Percentiles rank a stretch among this genome's conserved stretches.
Conservation (phyloP, 2,329 filamentous ascomycete genomes). For the Verticillium isaacii region DNA sequence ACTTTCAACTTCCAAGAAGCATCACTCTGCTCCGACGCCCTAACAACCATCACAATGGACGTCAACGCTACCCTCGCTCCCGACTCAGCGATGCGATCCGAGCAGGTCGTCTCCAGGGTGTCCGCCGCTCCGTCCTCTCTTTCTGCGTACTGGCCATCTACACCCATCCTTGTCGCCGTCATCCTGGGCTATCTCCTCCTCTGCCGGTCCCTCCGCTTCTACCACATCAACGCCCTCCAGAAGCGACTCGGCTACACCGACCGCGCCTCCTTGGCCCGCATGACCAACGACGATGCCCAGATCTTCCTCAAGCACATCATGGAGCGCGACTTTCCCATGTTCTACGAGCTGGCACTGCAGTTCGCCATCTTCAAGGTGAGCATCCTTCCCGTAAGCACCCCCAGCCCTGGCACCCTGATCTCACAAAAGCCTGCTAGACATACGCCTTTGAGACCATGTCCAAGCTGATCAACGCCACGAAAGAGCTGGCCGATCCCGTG, state of each 20-base stretch:
- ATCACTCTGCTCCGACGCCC: neutral
- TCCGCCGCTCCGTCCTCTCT: neutral
- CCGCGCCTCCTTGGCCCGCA: slow-evolving; percentile 29
- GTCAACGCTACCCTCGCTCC: slow-evolving; percentile 1
- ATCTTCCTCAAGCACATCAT: slow-evolving; percentile 31
- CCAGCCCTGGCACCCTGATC: neutral
- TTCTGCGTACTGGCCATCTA: neutral
- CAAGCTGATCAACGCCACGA: slow-evolving; percentile 27
- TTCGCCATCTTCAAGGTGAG: slow-evolving; percentile 34
- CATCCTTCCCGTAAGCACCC: neutral
- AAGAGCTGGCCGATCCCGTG: slow-evolving; percentile 25
- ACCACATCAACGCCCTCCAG: slow-evolving; percentile 22
- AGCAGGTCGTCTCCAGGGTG: neutral
- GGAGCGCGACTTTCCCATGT: slow-evolving; percentile 30
- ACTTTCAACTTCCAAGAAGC: too few species aligned
- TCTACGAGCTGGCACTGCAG: slow-evolving; percentile 30
- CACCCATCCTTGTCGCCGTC: slow-evolving; percentile 3
- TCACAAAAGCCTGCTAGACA: slow-evolving; percentile 20
- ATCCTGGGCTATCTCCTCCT: slow-evolving; percentile 25
- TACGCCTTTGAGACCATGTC: slow-evolving; percentile 33
- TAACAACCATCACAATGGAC: slow-evolving; percentile 1
- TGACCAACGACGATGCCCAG: slow-evolving; percentile 40
- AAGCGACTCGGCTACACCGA: slow-evolving; percentile 25
- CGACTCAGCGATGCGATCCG: neutral
- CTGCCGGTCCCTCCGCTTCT: slow-evolving; percentile 32